Evolutionary conservation across 805 yeast species (phyloP).

Genomic region (Ogataea zsoltii): DNA sequence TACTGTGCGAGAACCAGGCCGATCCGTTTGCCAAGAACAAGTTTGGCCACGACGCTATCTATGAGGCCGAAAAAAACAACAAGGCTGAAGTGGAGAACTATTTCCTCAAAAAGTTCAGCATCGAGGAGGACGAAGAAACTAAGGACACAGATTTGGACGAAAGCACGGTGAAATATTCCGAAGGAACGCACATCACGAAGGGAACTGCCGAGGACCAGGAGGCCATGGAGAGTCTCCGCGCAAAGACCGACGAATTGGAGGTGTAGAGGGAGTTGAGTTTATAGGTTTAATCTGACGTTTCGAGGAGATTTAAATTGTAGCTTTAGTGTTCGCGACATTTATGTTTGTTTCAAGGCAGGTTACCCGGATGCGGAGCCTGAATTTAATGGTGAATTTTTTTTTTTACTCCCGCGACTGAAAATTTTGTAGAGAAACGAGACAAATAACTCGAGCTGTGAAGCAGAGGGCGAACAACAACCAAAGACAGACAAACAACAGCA

Average conservation of each 20-base stretch:
- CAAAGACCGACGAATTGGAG: conserved; percentile 28
- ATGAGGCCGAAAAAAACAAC: conserved; percentile 82
- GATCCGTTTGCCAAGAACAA: conserved; percentile 79
- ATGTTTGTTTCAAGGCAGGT: not conserved
- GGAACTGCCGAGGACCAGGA: conserved; percentile 47
- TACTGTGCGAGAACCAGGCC: conserved; percentile 73
- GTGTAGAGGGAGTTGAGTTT: not conserved
- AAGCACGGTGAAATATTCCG: conserved; percentile 38
- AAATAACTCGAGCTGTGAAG: not conserved
- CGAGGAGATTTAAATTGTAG: too few species aligned
- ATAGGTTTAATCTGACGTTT: too few species aligned
- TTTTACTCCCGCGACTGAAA: conserved; percentile 6
- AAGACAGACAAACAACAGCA: not conserved
- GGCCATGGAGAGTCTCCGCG: conserved; percentile 37
- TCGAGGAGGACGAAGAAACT: conserved; percentile 53
- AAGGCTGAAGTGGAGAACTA: conserved; percentile 77
- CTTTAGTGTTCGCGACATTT: too few species aligned
- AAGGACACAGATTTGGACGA: conserved; percentile 25
- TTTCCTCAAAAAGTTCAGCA: conserved; percentile 70
- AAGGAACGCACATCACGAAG: conserved; percentile 53
- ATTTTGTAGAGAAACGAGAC: conserved; percentile 13
- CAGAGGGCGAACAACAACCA: too few species aligned
- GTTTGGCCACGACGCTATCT: conserved; percentile 80
- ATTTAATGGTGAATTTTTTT: not conserved
- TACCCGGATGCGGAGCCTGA: conserved; percentile 12